Conservation (phyloP, 2,329 filamentous ascomycete species). For the Arthrobotrys entomopaga region DNA sequence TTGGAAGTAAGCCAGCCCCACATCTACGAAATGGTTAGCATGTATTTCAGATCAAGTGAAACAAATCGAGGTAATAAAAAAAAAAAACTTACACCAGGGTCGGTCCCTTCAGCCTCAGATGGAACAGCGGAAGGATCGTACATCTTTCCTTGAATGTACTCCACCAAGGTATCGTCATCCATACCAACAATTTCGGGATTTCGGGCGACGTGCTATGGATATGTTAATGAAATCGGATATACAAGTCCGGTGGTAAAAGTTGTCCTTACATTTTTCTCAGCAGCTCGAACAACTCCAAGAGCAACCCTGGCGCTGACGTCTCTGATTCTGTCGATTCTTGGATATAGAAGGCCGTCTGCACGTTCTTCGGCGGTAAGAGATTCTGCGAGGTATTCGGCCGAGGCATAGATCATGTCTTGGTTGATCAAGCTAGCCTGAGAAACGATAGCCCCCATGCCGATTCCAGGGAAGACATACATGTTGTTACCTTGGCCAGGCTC, state of each 20-base stretch:
- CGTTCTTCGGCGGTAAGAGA: constrained; percentile 84
- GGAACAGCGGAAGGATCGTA: constrained; percentile 57
- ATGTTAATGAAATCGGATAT: constrained; percentile 10
- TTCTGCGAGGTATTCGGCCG: constrained; percentile 80
- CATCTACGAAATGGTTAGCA: constrained; percentile 36
- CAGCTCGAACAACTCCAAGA: constrained; percentile 90
- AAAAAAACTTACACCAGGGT: constrained; percentile 35
- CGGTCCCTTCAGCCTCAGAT: constrained; percentile 37
- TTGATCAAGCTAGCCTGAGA: constrained; percentile 87
- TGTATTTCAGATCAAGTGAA: not conserved
- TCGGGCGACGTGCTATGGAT: constrained; percentile 56
- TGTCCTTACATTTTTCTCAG: constrained; percentile 73
- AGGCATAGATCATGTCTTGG: constrained; percentile 96
- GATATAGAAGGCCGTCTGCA: constrained; percentile 86
- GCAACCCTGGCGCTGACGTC: constrained; percentile 88
- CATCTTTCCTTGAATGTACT: constrained; percentile 58
- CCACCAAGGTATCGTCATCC: constrained; percentile 56
- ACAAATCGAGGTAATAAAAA: too few species aligned
- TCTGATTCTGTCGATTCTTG: constrained; percentile 86
- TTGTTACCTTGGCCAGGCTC: constrained; percentile 81
- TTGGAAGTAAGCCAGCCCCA: constrained; percentile 54
- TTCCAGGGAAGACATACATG: constrained; percentile 95
- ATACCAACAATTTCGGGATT: constrained; percentile 58
- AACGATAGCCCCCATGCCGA: constrained; percentile 91
- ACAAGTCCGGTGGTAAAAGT: not conserved